These are phyloP conservation scores for Fusarium mexicanum DNA, from an alignment of 2,329 filamentous ascomycete species.

Conservation along the genomic window DNA sequence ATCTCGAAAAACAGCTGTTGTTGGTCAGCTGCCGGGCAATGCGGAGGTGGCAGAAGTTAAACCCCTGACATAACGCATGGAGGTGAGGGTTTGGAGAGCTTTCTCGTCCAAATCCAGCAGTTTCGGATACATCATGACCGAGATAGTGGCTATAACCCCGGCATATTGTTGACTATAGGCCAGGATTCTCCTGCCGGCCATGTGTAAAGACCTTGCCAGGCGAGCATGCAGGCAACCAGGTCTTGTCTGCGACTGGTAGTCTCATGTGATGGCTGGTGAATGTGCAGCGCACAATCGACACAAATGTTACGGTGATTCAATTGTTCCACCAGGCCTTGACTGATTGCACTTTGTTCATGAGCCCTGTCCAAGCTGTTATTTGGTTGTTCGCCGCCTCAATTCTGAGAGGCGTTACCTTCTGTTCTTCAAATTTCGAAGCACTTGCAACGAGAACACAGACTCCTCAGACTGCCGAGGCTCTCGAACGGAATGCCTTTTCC, in stretches of 20 bases:
- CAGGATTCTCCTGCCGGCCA: constrained; percentile 6
- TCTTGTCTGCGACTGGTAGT: constrained; percentile 17
- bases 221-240: neutral
- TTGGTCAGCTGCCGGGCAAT: constrained; percentile 19
- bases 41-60: constrained; percentile 12
- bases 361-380: neutral
- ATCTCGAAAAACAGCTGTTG: constrained; percentile 8
- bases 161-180: constrained; percentile 19
- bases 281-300: neutral
- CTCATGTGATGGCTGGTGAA: constrained; percentile 24
- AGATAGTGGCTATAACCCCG: constrained; percentile 10
- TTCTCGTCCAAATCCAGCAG: constrained; percentile 21
- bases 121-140: constrained; percentile 25
- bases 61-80: constrained; percentile 18
- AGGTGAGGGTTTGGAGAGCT: constrained; percentile 13
- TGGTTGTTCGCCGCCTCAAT: neutral
- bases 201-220: neutral
- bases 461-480: constrained; percentile 2
- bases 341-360: neutral
- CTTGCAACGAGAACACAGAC: neutral
- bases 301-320: neutral
- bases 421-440: neutral
- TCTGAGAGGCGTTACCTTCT: neutral
- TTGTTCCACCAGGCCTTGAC: neutral
- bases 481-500: constrained; percentile 1